Evolutionary conservation across 2,329 filamentous ascomycete genomes (phyloP).

Genomic region (Leptosphaerulina australis): DNA sequence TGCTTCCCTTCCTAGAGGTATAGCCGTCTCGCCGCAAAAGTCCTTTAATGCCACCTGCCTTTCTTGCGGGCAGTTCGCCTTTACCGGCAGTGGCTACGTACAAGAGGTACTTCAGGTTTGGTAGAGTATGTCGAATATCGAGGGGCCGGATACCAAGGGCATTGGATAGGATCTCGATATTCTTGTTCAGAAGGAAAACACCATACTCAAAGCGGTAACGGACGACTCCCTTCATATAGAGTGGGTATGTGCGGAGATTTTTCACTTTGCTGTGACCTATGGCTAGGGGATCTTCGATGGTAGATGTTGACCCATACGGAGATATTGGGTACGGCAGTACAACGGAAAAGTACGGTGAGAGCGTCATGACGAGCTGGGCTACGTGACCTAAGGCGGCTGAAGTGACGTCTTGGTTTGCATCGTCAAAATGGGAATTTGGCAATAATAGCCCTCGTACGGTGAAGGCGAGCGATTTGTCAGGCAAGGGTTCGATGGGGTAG

Average conservation of each 20-base stretch:
- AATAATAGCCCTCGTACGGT: conserved; percentile 79
- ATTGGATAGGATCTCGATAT: conserved; percentile 75
- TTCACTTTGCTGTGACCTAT: conserved; percentile 49
- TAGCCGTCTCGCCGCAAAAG: conserved; percentile 36
- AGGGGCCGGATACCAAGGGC: conserved; percentile 76
- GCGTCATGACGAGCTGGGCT: conserved; percentile 72
- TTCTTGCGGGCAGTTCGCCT: conserved; percentile 59
- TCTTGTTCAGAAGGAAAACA: conserved; percentile 95
- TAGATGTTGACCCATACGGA: conserved; percentile 73
- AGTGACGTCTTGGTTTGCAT: conserved; percentile 72
- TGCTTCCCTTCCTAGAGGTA: conserved; percentile 39
- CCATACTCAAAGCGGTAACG: conserved; percentile 95
- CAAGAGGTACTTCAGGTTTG: conserved; percentile 90
- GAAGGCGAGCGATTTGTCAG: conserved; percentile 72
- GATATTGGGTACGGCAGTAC: conserved; percentile 81
- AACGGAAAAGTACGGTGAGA: conserved; percentile 82
- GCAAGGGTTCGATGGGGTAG: conserved; percentile 77
- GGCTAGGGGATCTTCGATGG: conserved; percentile 75
- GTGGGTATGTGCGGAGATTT: conserved; percentile 65
- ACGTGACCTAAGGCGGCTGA: conserved; percentile 83
- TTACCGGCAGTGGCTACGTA: conserved; percentile 87
- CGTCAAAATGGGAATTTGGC: conserved; percentile 79
- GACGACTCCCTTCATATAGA: conserved; percentile 73
- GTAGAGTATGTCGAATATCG: conserved; percentile 88
- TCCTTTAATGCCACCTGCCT: conserved; percentile 46